Percentiles rank a stretch among this genome's conserved stretches.
These are phyloP conservation scores for Austroboletus festivus DNA, from an alignment of 768 basidiomycete genomes.

Conservation along the genomic window DNA sequence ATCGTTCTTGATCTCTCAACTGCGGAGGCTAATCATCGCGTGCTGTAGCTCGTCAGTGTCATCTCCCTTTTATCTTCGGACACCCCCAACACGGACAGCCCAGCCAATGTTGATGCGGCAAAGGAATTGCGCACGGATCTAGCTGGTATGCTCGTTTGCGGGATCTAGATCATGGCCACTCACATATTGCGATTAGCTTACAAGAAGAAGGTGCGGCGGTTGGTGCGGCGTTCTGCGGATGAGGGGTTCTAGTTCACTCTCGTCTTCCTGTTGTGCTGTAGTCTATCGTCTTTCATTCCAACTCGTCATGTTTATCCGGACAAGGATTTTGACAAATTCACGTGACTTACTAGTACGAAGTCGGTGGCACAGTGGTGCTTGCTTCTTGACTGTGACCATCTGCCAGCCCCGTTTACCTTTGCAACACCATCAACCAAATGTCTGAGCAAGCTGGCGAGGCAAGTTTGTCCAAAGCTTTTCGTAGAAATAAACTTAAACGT, in stretches of 20 bases:
- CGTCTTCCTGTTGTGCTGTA: constrained; percentile 9
- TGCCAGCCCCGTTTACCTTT: constrained; percentile 7
- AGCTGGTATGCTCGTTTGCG: constrained; percentile 41
- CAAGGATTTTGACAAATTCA: no score
- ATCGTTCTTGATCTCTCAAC: background rate
- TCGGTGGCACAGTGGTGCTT: no score
- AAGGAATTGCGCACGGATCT: constrained; percentile 74
- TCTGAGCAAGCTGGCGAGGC: constrained; percentile 44
- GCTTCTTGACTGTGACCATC: constrained; percentile 7
- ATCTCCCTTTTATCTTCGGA: constrained; percentile 94
- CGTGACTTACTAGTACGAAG: no score
- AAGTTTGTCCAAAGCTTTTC: constrained; percentile 23
- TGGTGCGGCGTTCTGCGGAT: constrained; percentile 86
- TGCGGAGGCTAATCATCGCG: background rate
- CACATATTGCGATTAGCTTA: constrained; percentile 53
- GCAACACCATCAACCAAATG: constrained; percentile 21
- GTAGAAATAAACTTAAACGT: constrained; percentile 21
- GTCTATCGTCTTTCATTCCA: constrained; percentile 11
- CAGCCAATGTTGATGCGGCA: constrained; percentile 95
- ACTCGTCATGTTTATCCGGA: constrained; percentile 8
- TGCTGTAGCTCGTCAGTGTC: constrained; percentile 84
- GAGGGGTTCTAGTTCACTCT: constrained; percentile 69
- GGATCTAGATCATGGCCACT: constrained; percentile 7
- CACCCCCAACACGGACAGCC: constrained; percentile 86
- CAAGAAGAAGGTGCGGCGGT: constrained; percentile 92